Conservation (phyloP, 2,329 filamentous ascomycete genomes). For the Aspergillaceae sp. region DNA sequence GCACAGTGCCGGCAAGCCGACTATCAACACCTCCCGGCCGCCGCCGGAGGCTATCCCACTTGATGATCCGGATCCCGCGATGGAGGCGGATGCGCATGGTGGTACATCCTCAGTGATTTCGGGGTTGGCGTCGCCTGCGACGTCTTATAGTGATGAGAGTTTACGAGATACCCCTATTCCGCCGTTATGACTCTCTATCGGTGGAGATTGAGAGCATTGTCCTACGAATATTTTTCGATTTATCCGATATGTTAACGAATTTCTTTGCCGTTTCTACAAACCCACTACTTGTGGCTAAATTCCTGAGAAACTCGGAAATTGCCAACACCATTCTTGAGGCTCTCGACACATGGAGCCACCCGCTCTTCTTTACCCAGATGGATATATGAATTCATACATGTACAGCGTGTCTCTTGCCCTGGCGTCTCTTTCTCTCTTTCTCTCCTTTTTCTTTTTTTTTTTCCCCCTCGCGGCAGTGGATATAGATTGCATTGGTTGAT, state of each 20-base stretch:
- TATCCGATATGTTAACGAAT: not conserved
- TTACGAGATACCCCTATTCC: slow-evolving; percentile 1
- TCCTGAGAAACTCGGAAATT: no score
- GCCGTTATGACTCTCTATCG: not conserved
- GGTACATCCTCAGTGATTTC: slow-evolving; percentile 30
- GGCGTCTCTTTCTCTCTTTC: not conserved
- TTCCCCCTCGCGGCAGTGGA: not conserved
- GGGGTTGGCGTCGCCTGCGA: slow-evolving; percentile 30
- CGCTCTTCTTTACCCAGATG: no score
- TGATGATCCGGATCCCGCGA: slow-evolving; percentile 21
- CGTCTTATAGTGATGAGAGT: slow-evolving; percentile 20
- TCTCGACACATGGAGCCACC: no score
- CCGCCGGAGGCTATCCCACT: slow-evolving; percentile 7
- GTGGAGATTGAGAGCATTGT: no score
- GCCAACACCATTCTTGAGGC: no score
- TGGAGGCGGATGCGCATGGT: slow-evolving; percentile 12
- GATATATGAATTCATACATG: no score
- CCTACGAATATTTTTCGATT: not conserved
- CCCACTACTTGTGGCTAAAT: no score
- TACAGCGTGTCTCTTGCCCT: not conserved
- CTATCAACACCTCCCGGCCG: slow-evolving; percentile 10
- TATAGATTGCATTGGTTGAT: not conserved
- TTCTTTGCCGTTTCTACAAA: not conserved
- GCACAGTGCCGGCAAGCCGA: slow-evolving; percentile 21
- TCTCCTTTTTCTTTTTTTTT: not conserved